These are phyloP conservation scores for Heritiera fomes DNA, from an alignment of 345 rosid species.

Conservation along the genomic window DNA sequence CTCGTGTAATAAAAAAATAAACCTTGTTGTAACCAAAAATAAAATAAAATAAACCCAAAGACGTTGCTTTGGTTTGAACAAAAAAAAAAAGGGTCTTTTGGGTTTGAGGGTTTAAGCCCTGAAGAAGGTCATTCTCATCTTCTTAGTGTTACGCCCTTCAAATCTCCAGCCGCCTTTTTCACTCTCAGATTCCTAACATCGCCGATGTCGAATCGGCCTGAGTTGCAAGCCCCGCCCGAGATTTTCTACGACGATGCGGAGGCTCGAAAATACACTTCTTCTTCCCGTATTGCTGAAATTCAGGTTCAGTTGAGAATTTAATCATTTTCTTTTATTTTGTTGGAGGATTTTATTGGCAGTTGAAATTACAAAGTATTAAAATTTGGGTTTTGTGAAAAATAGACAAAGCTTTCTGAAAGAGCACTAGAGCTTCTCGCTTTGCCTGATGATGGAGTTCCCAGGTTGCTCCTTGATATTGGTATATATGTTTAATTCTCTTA, in stretches of 20 bases:
- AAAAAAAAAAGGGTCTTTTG: too few relatives aligned
- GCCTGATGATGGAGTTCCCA: constrained; percentile 78
- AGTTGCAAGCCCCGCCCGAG: constrained; percentile 87
- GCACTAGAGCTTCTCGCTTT: constrained; percentile 92
- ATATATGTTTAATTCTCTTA: not conserved
- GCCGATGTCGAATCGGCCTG: constrained; percentile 78
- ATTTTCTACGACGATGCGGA: constrained; percentile 82
- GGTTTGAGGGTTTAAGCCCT: not conserved
- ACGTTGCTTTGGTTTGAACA: too few relatives aligned
- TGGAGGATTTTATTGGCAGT: not conserved
- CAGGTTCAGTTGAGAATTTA: constrained; percentile 47
- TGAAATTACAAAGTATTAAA: not conserved
- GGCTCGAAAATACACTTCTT: constrained; percentile 91
- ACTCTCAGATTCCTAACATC: not conserved
- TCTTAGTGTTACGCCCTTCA: not conserved
- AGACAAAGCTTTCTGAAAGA: constrained; percentile 88
- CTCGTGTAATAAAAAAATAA: too few relatives aligned
- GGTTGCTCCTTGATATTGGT: constrained; percentile 90
- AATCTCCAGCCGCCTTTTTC: not conserved
- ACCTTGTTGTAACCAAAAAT: too few relatives aligned
- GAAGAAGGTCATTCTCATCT: not conserved
- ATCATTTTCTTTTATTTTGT: not conserved
- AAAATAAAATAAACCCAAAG: too few relatives aligned
- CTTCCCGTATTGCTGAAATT: constrained; percentile 90
- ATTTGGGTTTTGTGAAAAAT: constrained; percentile 3